A percentile compares a stretch with the other conserved stretches of the same genome.
phyloP scores from a whole-genome alignment of 129 eudicot genomes.

The Escallonia rubra region DNA sequence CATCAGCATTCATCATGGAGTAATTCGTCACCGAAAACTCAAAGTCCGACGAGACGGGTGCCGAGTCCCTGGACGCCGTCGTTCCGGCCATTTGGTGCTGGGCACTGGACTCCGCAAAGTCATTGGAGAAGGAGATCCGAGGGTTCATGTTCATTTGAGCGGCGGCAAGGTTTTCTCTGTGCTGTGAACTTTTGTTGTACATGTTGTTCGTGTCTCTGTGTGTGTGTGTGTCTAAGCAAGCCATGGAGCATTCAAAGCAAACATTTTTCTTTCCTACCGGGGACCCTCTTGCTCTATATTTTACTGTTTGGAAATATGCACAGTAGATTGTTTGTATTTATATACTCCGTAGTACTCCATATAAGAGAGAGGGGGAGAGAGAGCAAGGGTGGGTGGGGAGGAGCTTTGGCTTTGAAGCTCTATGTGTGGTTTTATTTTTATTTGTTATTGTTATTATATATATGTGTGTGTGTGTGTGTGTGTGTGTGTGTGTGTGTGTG shows the following conservation, averaged over 20 bases:
- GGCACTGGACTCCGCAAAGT: slow-evolving; percentile 51
- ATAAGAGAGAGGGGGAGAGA: no score
- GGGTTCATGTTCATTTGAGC: slow-evolving; percentile 48
- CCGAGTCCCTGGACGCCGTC: slow-evolving; percentile 8
- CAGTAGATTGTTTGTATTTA: no score
- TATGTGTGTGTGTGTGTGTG: no score
- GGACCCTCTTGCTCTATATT: slow-evolving; percentile 5
- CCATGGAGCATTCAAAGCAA: slow-evolving; percentile 19
- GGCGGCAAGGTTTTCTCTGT: slow-evolving; percentile 26
- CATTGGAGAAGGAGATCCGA: slow-evolving; percentile 84
- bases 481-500: no score
- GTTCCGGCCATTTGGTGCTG: background rate
- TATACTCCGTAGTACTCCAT: no score
- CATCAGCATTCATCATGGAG: slow-evolving; percentile 75
- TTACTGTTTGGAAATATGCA: background rate
- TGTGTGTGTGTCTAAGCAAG: slow-evolving; percentile 13
- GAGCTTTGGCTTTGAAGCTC: no score
- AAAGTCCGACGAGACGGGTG: slow-evolving; percentile 70
- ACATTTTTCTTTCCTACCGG: background rate
- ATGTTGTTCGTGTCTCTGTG: slow-evolving; percentile 4
- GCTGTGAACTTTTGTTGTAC: slow-evolving; percentile 39
- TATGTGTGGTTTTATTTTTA: no score
- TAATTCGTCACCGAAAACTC: slow-evolving; percentile 66
- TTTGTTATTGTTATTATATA: no score
- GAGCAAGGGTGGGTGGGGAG: no score